phyloP scores from a whole-genome alignment of 2,329 filamentous ascomycete genomes.

The Arthrobotrys sinensis region DNA sequence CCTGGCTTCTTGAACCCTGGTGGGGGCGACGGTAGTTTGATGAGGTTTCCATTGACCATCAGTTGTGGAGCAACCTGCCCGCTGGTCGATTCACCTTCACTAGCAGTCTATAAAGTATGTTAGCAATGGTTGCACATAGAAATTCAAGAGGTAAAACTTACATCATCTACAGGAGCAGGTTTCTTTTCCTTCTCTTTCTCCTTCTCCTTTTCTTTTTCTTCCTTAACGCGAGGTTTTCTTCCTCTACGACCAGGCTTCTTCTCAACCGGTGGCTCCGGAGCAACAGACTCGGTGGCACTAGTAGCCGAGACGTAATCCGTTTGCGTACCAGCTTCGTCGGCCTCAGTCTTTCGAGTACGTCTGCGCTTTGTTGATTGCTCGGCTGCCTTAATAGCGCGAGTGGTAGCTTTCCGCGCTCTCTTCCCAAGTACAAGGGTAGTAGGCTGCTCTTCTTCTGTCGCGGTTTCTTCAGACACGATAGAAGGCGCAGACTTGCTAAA shows the following conservation, averaged over 20 bases:
- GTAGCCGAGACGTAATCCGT: slow-evolving; percentile 49
- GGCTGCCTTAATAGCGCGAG: slow-evolving; percentile 59
- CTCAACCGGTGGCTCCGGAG: slow-evolving; percentile 40
- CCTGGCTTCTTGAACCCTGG: slow-evolving; percentile 49
- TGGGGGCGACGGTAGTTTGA: slow-evolving; percentile 42
- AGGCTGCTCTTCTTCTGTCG: slow-evolving; percentile 50
- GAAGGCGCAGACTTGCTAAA: slow-evolving; percentile 40
- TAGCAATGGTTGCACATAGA: background rate
- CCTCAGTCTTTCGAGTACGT: slow-evolving; percentile 47
- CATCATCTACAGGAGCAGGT: slow-evolving; percentile 24
- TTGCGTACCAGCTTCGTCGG: slow-evolving; percentile 22
- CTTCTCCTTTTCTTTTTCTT: slow-evolving; percentile 15
- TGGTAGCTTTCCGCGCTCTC: slow-evolving; percentile 50
- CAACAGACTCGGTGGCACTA: slow-evolving; percentile 51
- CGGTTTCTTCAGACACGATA: slow-evolving; percentile 50
- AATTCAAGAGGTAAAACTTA: slow-evolving; percentile 10
- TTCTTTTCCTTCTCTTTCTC: slow-evolving; percentile 28
- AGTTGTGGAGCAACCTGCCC: slow-evolving; percentile 17
- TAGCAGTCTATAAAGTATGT: slow-evolving; percentile 36
- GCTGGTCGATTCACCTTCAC: slow-evolving; percentile 36
- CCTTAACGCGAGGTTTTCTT: slow-evolving; percentile 34
- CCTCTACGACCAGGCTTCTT: slow-evolving; percentile 49
- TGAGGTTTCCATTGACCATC: slow-evolving; percentile 44
- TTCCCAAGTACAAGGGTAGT: slow-evolving; percentile 31
- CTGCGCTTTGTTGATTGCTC: slow-evolving; percentile 56